Conservation (phyloP, 2,329 filamentous ascomycete genomes). For the Epichloe uncinata region DNA sequence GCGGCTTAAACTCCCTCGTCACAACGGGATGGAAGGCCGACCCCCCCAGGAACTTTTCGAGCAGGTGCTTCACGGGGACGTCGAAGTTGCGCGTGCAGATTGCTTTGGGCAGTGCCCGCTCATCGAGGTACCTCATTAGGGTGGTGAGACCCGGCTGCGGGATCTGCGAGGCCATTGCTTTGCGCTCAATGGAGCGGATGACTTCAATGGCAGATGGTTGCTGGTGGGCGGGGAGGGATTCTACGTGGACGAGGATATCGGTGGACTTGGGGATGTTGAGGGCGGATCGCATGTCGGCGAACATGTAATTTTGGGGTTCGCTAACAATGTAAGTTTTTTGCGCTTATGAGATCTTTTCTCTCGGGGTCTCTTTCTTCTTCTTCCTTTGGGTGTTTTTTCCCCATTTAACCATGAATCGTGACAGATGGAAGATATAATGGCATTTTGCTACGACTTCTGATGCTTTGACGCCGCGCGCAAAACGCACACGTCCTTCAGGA, state of each 20-base stretch:
- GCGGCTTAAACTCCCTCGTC: slow-evolving; percentile 68
- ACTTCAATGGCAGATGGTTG: slow-evolving; percentile 55
- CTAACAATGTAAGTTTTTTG: slow-evolving; percentile 28
- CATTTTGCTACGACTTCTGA: too few species aligned
- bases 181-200: slow-evolving; percentile 67
- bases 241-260: slow-evolving; percentile 87
- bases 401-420: too few species aligned
- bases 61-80: slow-evolving; percentile 58
- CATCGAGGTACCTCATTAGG: slow-evolving; percentile 74
- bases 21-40: slow-evolving; percentile 65
- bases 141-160: slow-evolving; percentile 67
- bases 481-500: too few species aligned
- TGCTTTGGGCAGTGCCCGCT: slow-evolving; percentile 53
- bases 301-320: slow-evolving; percentile 92
- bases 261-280: slow-evolving; percentile 56
- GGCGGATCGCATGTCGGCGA: slow-evolving; percentile 65
- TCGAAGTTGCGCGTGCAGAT: slow-evolving; percentile 96
- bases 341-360: too few species aligned
- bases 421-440: too few species aligned
- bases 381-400: too few species aligned
- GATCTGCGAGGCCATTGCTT: slow-evolving; percentile 65
- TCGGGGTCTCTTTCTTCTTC: fast-evolving
- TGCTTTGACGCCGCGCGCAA: too few species aligned
- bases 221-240: slow-evolving; percentile 47
- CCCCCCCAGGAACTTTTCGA: slow-evolving; percentile 56